Evolutionary conservation across 1,284 basidiomycete genomes (phyloP), one percentile per base, ranked within the genome.

Genomic region (Athelia psychrophila): DNA sequence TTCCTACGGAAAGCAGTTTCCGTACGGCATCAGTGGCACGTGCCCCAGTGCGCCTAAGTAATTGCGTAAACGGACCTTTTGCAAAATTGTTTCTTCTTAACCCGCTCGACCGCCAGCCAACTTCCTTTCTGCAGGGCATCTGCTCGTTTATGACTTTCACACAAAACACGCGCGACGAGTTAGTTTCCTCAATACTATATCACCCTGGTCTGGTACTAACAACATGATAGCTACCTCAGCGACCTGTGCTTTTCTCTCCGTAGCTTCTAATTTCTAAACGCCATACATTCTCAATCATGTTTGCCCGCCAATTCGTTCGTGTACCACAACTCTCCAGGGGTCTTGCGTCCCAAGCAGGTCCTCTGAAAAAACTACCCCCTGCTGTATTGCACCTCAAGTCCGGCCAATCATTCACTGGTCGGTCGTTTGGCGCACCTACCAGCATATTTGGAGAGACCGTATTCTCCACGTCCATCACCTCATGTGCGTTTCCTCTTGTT

Each of bases 401-500:
- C 6, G 96, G 96, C 38, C 88, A 99, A 72, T 89, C 88, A 13
- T 99, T 97, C 80, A 66, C 78, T 51, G 96, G 97, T 36, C 81
- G 83, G 49, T 91, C 89, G 13, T 99, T 99, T 69, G 96, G 96
- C 57, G 88, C 93, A 20, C 86, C 88, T 44, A 86, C 81, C 64
- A 95, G 91, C 64, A 85, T 88, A 53, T 99, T 84, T 73, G 97
- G 97, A 56, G 96, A 99, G 77, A 97, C 96, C 2, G 96, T 99
- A 25, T 99, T 99, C 73, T 96, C 94, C 22, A 99, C 96, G 32
- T 95, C 93, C 50, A 99, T 99, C 69, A 99, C 97, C 6, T 97
- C 94, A 51, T 99, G 92, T 93, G 57, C 60, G 88, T 74, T 16
- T 25, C 55, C 4, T 47, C 30, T 49, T 44, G 30, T 32, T 15